Evolutionary conservation across 495 filamentous ascomycete genomes (phyloP).

Genomic region (Penicillium verhagenii): DNA sequence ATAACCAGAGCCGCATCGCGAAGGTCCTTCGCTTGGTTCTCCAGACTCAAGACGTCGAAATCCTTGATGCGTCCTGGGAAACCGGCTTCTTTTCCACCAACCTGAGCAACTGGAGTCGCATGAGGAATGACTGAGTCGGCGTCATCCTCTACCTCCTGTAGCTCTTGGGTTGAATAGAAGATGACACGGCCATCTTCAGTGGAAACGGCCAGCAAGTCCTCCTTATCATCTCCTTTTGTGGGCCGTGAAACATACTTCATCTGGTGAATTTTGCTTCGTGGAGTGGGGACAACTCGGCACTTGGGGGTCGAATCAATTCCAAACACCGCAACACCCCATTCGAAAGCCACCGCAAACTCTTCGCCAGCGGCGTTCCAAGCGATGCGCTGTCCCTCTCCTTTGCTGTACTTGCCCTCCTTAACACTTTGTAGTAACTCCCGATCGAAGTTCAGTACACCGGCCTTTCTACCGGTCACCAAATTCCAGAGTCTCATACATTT

Average conservation of each 20-base stretch:
- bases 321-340: conserved; percentile 80
- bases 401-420: conserved; percentile 71
- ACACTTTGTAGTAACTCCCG: conserved; percentile 63
- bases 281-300: conserved; percentile 64
- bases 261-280: conserved; percentile 77
- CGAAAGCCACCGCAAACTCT: conserved; percentile 86
- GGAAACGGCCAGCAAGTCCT: conserved; percentile 68
- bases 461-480: conserved; percentile 92
- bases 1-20: conserved; percentile 56
- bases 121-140: conserved; percentile 41
- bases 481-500: conserved; percentile 94
- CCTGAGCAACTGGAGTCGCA: conserved; percentile 64
- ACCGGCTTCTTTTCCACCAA: conserved; percentile 71
- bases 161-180: conserved; percentile 70
- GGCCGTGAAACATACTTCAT: conserved; percentile 64
- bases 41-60: conserved; percentile 62
- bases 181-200: conserved; percentile 89
- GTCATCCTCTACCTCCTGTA: conserved; percentile 28
- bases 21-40: conserved; percentile 31
- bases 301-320: conserved; percentile 81
- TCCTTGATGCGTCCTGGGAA: conserved; percentile 80
- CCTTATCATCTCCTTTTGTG: conserved; percentile 38
- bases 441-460: conserved; percentile 82
- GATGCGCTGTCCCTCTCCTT: conserved; percentile 81
- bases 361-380: conserved; percentile 74